Percentiles rank a stretch among this genome's conserved stretches.
phyloP scores from a whole-genome alignment of 495 filamentous ascomycete genomes.

The Penicillium arizonense region DNA sequence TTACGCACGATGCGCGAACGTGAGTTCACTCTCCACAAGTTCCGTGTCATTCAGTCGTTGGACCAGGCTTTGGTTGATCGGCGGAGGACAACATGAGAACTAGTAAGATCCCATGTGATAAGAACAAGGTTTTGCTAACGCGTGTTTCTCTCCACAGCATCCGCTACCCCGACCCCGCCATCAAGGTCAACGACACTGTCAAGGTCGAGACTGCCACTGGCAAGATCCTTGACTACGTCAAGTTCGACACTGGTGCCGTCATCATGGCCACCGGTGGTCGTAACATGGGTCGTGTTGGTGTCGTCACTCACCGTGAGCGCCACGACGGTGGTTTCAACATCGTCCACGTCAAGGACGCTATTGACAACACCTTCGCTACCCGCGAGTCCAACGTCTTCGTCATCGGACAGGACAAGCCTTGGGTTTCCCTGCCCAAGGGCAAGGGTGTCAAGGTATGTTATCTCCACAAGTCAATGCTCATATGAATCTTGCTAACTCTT shows the following conservation, averaged over 20 bases:
- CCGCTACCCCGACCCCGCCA: constrained; percentile 94
- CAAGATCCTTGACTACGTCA: constrained; percentile 95
- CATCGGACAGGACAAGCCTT: constrained; percentile 96
- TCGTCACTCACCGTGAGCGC: constrained; percentile 98
- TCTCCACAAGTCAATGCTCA: not conserved
- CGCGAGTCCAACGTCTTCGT: constrained; percentile 98
- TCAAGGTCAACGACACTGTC: constrained; percentile 99
- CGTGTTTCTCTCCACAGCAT: constrained; percentile 59
- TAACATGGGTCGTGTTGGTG: constrained; percentile 99
- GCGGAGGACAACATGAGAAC: constrained; percentile 42
- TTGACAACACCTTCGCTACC: constrained; percentile 99
- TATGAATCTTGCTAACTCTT: constrained; percentile 9
- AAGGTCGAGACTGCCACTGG: constrained; percentile 96
- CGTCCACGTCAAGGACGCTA: constrained; percentile 98
- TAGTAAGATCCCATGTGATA: constrained; percentile 31
- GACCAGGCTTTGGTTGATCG: constrained; percentile 93
- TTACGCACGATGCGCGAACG: constrained; percentile 99
- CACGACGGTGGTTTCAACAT: constrained; percentile 99
- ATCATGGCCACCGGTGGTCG: constrained; percentile 98
- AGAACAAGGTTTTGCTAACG: constrained; percentile 41
- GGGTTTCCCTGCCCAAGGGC: constrained; percentile 98
- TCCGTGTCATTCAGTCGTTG: constrained; percentile 98
- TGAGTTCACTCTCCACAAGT: constrained; percentile 69
- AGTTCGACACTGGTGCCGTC: constrained; percentile 95
- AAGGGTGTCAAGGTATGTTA: constrained; percentile 90